These are phyloP conservation scores for Venturia oleaginea DNA, from an alignment of 2,329 filamentous ascomycete genomes.

Conservation along the genomic window DNA sequence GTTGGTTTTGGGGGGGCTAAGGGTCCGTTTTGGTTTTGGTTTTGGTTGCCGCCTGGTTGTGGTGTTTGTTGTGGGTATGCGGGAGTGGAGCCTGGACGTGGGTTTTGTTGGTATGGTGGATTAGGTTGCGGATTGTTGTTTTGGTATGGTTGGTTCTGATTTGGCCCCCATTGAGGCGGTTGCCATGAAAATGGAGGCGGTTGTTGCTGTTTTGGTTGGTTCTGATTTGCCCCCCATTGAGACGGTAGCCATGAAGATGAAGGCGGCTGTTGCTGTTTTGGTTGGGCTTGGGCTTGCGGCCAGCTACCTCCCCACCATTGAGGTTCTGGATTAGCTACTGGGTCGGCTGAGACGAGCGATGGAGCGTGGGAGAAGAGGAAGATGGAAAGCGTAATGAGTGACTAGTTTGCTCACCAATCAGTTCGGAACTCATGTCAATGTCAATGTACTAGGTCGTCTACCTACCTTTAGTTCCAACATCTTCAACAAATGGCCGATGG, in stretches of 20 bases:
- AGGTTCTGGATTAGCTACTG: background rate
- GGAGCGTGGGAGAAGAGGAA: conserved; percentile 6
- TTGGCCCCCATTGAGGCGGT: background rate
- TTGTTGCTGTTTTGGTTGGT: background rate
- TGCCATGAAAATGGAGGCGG: too few relatives aligned
- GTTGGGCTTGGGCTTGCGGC: too few relatives aligned
- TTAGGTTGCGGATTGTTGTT: background rate
- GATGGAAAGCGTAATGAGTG: conserved; percentile 6
- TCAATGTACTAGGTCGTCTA: too few relatives aligned
- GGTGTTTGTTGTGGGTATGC: background rate
- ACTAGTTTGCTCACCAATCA: background rate
- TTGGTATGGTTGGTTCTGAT: background rate
- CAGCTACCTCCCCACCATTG: background rate
- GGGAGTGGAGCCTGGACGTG: background rate
- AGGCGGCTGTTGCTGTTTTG: background rate
- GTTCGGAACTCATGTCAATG: background rate
- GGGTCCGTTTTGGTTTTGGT: background rate
- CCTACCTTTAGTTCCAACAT: conserved; percentile 8
- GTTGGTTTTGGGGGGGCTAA: background rate
- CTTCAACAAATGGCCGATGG: background rate
- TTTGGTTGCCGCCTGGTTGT: background rate
- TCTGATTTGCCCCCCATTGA: background rate
- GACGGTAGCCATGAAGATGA: too few relatives aligned
- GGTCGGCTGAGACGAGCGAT: background rate
- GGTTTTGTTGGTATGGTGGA: background rate